Base-by-base conservation (phyloP, 1,139 yeast genomes). In the Pichia sp. region DNA sequence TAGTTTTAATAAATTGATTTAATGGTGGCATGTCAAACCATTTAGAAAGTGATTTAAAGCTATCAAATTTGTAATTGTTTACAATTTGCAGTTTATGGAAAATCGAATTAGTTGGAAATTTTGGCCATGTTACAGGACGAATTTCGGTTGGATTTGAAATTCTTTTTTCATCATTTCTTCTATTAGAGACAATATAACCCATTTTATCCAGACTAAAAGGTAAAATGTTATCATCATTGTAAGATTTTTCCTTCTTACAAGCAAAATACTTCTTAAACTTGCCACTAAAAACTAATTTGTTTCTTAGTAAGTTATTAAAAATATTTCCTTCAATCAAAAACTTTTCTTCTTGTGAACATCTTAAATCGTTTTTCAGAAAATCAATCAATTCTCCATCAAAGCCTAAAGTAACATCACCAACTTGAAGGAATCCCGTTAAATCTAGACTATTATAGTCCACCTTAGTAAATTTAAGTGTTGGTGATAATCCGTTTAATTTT, bases 21-120 rank as follows among this genome's bases (percentile, higher is more conserved):
- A 61, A 55, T 3, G 64, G 64, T 1, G 64, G 62, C 21, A 61
- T 43, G 13, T 52, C 57, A 49, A 57, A 59, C 64, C 64, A 61
- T 40, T 54, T 59, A 2, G 59, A 49, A 18, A 61, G 40, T 6
- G 53, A 42, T 40, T 57, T 57, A 37, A 42, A 41, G 6, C 20
- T 28, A 22, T 40, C 44, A 25, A 34, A 32, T 29, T 38, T 40
- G 2, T 31, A 26, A 16, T 38, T 37, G 18, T 26, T 34, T 11
- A 33, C 11, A 16, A 27, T 10, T 30, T 45, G 34, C 11, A 42
- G 11, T 16, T 34, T 39, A 38, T 55, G 55, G 21, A 59, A 55
- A 2, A 57, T 19, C 4, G 62, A 57, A 1, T 56, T 45, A 31
- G 50, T 51, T 4, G 62, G 61, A 33, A 58, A 58, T 41, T 50